Conservation (phyloP, 2,329 filamentous ascomycete species). For the Coniochaeta sp. region DNA sequence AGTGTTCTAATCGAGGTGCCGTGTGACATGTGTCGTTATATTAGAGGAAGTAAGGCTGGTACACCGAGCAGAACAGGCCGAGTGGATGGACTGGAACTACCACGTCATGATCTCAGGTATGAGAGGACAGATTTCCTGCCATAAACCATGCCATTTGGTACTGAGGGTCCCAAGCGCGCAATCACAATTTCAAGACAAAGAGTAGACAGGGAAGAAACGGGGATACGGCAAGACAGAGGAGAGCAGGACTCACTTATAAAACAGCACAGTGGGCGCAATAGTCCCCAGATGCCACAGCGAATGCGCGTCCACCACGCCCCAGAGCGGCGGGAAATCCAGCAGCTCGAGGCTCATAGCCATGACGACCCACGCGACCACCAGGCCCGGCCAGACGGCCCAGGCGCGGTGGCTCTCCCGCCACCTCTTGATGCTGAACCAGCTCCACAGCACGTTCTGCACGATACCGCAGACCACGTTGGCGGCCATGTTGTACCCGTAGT, state of each 20-base stretch:
- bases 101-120: no score
- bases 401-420: slow-evolving; percentile 63
- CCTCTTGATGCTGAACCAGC: slow-evolving; percentile 67
- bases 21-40: no score
- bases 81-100: no score
- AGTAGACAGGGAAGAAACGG: neutral
- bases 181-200: no score
- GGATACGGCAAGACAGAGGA: neutral
- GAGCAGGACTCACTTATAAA: slow-evolving; percentile 76
- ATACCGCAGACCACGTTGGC: slow-evolving; percentile 82
- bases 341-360: slow-evolving; percentile 93
- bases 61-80: no score
- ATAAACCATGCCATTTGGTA: no score
- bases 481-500: slow-evolving; percentile 97
- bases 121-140: no score
- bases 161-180: no score
- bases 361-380: slow-evolving; percentile 88
- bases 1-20: neutral
- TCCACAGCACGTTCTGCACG: slow-evolving; percentile 79
- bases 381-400: slow-evolving; percentile 85
- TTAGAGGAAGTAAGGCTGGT: no score
- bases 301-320: slow-evolving; percentile 83
- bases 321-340: slow-evolving; percentile 83
- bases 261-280: slow-evolving; percentile 78
- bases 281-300: slow-evolving; percentile 94